Conservation (phyloP, 306 rosid genomes). For the Gastrolobium villosum region DNA sequence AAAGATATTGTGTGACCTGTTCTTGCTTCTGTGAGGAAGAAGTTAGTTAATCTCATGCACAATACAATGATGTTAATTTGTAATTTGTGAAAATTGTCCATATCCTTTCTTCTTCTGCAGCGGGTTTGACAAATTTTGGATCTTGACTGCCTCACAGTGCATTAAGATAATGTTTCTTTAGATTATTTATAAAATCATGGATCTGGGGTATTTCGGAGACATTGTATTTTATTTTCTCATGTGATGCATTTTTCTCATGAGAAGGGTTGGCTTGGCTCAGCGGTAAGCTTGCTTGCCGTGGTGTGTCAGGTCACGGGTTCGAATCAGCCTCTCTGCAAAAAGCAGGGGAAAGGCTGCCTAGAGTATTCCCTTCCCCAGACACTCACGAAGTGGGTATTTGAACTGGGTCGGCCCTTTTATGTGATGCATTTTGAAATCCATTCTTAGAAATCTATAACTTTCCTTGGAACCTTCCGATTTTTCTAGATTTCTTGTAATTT, state of each 20-base stretch:
- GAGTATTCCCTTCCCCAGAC: no score
- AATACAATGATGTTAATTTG: background rate
- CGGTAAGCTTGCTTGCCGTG: no score
- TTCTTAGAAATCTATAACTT: constrained; percentile 4
- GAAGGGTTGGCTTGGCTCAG: no score
- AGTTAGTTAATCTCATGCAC: background rate
- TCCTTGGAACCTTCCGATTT: constrained; percentile 1
- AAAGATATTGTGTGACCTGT: constrained; percentile 25
- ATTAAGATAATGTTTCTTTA: background rate
- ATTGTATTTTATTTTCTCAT: constrained; percentile 27
- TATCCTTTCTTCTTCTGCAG: constrained; percentile 31
- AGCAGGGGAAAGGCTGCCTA: no score
- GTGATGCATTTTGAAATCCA: constrained; percentile 11
- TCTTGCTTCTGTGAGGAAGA: constrained; percentile 12
- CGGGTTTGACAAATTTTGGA: constrained; percentile 6
- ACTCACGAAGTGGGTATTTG: no score
- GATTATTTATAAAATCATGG: background rate
- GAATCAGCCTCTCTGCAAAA: no score
- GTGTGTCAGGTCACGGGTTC: no score
- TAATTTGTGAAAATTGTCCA: constrained; percentile 31
- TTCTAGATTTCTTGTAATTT: constrained; percentile 29
- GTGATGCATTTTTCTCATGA: constrained; percentile 9
- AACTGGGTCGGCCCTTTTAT: no score
- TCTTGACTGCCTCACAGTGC: constrained; percentile 2
- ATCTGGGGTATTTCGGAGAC: constrained; percentile 16